Conservation (phyloP, 345 rosid species). For the Eucalyptus grandis region DNA sequence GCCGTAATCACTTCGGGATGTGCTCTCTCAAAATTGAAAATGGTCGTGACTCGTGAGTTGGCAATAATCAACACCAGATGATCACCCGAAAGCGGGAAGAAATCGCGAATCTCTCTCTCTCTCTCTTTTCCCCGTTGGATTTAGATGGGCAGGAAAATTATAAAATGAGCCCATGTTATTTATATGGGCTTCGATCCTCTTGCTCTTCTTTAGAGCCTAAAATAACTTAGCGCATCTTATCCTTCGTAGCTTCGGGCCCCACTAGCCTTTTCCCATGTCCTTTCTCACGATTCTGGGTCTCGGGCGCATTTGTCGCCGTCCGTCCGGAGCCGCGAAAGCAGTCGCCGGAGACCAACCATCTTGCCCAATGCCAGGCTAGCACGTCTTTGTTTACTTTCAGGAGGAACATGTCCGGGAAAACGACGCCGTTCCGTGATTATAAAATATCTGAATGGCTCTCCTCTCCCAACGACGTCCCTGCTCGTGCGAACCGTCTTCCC, state of each 20-base stretch:
- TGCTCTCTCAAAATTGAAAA: not conserved
- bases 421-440: rapidly evolving
- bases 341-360: not conserved
- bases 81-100: too few relatives aligned
- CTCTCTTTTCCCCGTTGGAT: not conserved
- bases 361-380: not conserved
- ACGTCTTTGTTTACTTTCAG: not conserved
- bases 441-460: not conserved
- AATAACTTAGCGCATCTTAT: not conserved
- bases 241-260: not conserved
- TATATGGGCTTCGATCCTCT: not conserved
- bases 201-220: not conserved
- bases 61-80: not conserved
- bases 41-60: not conserved
- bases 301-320: not conserved
- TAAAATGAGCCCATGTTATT: not conserved
- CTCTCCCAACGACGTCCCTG: not conserved
- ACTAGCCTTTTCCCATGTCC: not conserved
- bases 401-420: not conserved
- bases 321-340: not conserved
- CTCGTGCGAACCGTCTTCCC: not conserved
- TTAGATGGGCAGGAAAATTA: not conserved
- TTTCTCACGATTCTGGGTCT: not conserved
- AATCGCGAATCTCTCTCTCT: too few relatives aligned
- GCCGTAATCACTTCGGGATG: not conserved